Conservation (phyloP, 2,329 filamentous ascomycete genomes). For the Pseudogymnoascus sp. region DNA sequence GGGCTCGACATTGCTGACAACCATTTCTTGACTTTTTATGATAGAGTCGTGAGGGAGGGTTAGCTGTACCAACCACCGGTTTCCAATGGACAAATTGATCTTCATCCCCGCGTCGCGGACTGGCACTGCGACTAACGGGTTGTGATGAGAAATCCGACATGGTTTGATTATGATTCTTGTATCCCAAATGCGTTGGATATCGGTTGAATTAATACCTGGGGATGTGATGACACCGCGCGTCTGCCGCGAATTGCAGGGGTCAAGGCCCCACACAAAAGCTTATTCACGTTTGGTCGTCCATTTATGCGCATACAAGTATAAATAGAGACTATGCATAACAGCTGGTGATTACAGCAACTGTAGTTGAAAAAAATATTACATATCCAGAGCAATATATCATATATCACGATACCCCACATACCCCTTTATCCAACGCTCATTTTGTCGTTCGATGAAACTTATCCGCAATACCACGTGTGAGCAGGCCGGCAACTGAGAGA, state of each 20-base stretch:
- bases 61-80: background rate
- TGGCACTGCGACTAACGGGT: background rate
- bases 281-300: background rate
- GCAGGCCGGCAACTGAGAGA: background rate
- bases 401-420: background rate
- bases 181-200: background rate
- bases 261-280: background rate
- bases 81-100: background rate
- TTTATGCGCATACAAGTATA: background rate
- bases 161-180: background rate
- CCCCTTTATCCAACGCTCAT: background rate
- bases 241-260: background rate
- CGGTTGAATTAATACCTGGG: background rate
- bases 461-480: background rate
- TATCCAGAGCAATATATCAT: no score
- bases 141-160: conserved; percentile 1
- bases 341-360: background rate
- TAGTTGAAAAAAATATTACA: background rate
- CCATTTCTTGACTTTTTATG: conserved; percentile 29
- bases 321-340: background rate
- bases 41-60: conserved; percentile 21
- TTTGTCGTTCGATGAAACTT: background rate
- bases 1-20: conserved; percentile 26
- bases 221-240: background rate
- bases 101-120: background rate